These are phyloP conservation scores for Suhomyces pyralidae DNA, from an alignment of 805 yeast species.

Conservation along the genomic window DNA sequence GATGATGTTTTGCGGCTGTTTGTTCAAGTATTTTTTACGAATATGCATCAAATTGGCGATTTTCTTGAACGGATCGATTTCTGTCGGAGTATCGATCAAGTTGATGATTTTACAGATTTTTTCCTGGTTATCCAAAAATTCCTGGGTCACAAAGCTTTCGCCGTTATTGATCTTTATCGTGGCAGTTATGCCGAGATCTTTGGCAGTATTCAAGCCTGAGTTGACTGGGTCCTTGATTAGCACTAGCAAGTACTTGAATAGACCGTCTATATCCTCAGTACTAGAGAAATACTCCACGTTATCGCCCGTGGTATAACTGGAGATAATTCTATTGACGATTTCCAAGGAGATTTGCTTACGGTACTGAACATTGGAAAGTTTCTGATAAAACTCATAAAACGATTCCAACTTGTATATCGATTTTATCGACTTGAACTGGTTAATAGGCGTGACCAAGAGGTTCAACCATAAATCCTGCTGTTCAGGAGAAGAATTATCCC, in stretches of 20 bases:
- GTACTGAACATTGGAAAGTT: slow-evolving; percentile 47
- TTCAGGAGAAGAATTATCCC: slow-evolving; percentile 9
- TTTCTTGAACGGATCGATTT: slow-evolving; percentile 38
- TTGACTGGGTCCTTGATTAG: slow-evolving; percentile 42
- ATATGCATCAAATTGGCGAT: slow-evolving; percentile 34
- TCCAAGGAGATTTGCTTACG: slow-evolving; percentile 59
- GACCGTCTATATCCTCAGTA: slow-evolving; percentile 53
- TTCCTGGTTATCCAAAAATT: slow-evolving; percentile 50
- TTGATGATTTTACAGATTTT: slow-evolving; percentile 68
- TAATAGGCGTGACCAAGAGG: slow-evolving; percentile 49
- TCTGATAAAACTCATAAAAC: slow-evolving; percentile 51
- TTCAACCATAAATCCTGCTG: slow-evolving; percentile 38
- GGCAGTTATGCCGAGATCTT: slow-evolving; percentile 38
- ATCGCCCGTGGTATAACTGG: slow-evolving; percentile 18
- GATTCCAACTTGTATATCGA: slow-evolving; percentile 44
- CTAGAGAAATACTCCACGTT: slow-evolving; percentile 29
- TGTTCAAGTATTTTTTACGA: slow-evolving; percentile 45
- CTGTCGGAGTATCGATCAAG: slow-evolving; percentile 43
- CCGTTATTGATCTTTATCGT: slow-evolving; percentile 29
- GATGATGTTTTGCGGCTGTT: slow-evolving; percentile 54
- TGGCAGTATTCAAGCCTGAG: slow-evolving; percentile 30
- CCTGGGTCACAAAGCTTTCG: slow-evolving; percentile 30
- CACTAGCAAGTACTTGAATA: slow-evolving; percentile 57
- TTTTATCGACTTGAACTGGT: slow-evolving; percentile 38
- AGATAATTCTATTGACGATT: slow-evolving; percentile 57